phyloP scores from a whole-genome alignment of 768 basidiomycete genomes.

The Coprinopsis cinerea region DNA sequence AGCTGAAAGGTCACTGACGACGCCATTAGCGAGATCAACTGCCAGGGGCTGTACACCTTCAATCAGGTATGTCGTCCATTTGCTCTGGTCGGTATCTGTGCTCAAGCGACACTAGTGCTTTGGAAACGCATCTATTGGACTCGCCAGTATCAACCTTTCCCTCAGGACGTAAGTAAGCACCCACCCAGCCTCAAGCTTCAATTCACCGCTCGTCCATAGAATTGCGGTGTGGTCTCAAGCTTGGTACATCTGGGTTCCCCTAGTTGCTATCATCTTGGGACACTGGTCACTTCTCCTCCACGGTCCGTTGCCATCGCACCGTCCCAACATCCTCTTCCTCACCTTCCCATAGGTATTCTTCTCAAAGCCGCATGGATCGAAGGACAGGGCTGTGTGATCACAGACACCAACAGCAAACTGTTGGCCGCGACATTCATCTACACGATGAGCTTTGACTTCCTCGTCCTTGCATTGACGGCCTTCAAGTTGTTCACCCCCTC shows the following conservation, averaged over 20 bases:
- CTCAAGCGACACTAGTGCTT: conserved; percentile 29
- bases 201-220: conserved; percentile 24
- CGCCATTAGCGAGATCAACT: conserved; percentile 42
- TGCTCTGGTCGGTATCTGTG: not conserved
- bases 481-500: conserved; percentile 49
- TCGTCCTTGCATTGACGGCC: conserved; percentile 54
- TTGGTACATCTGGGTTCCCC: conserved; percentile 44
- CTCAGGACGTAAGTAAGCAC: conserved; percentile 50
- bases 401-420: conserved; percentile 49
- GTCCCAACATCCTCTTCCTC: too few species aligned
- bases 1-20: not conserved
- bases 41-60: conserved; percentile 65
- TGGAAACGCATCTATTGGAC: conserved; percentile 61
- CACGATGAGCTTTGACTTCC: conserved; percentile 66
- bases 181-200: not conserved
- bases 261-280: conserved; percentile 53
- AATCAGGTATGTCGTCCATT: conserved; percentile 36
- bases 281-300: conserved; percentile 71
- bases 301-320: conserved; percentile 45
- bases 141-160: conserved; percentile 67
- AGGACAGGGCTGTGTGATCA: conserved; percentile 49
- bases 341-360: conserved; percentile 39
- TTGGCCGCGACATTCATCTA: conserved; percentile 69
- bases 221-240: conserved; percentile 68
- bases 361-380: conserved; percentile 53